Evolutionary conservation across 768 basidiomycete species (phyloP), one percentile per base, ranked within the genome.

Genomic region (Phylloporus sp.): DNA sequence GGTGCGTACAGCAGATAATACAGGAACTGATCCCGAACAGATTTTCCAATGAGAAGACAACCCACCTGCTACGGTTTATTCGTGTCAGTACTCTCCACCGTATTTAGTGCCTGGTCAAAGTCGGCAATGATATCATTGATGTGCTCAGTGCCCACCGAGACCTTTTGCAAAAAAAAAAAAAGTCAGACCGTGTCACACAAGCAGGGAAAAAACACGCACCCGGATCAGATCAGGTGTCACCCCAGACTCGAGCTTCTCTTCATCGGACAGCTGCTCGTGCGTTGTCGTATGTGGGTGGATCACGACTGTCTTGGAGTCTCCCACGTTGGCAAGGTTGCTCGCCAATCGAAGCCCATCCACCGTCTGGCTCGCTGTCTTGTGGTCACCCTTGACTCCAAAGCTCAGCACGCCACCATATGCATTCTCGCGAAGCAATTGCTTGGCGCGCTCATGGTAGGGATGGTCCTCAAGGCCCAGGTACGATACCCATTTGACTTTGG

Each of bases 281-380:
- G 83, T 85, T 39, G 84, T 83, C 15, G 73, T 70, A 12, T 73
- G 73, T 1, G 83, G 81, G 53, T 81, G 79, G 48, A 85, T 81
- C 24, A 82, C 80, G 4, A 85, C 74, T 9, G 80, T 82, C 69
- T 85, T 84, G 20, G 80, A 75, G 41, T 81, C 79, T 1, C 84
- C 85, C 23, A 88, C 84, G 60, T 89, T 89, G 12, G 85, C 86
- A 9, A 89, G 74, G 61, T 88, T 71, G 59, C 84, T 86, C 16
- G 84, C 85, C 6, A 92, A 75, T 60, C 77, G 80, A 51, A 93
- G 73, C 55, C 68, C 76, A 57, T 93, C 89, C 13, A 92, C 85
- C 28, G 86, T 73, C 50, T 75, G 74, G 70, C 77, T 80, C 7
- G 83, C 85, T 2, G 61, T 64, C 45, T 67, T 64, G 2, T 71